Evolutionary conservation across 345 rosid species (phyloP), one percentile per base, ranked within the genome.

Genomic region (Theobroma cacao): DNA sequence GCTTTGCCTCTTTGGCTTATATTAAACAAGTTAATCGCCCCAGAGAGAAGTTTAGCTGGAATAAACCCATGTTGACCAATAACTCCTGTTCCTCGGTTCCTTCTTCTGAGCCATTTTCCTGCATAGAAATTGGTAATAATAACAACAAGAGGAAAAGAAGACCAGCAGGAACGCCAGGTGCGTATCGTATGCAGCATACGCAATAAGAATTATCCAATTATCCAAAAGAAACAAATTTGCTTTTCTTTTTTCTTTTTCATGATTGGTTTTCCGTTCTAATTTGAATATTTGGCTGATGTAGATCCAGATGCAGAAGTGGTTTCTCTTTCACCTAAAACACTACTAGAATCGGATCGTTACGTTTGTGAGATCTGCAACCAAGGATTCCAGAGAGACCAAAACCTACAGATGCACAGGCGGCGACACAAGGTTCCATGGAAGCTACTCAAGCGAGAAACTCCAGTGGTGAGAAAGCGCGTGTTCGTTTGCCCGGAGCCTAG

Each of bases 221-320:
- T 79, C 20, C 26, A 34, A 75, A 28, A n/a, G 1, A 20, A 55
- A 55, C n/a, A 15, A n/a, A n/a, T n/a, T n/a, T n/a, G 12, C 24
- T 52, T 45, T 18, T 9, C 60, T 33, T n/a, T 66, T 52, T 78
- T 69, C 12, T 3, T 8, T 24, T 53, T 30, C 47, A 24, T 28
- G 72, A 48, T 69, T 58, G 14, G 17, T 38, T 79, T 81, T 26
- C 31, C 5, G 12, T 28, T 59, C 9, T 28, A 12, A 33, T 28
- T 33, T 8, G 45, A 34, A 43, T 69, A 2, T 65, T 15, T 71
- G 22, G 61, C 55, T 34, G 6, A 55, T 77, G 79, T 69, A 95
- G 99, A 95, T 95, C 99, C 98, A 71, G 98, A 93, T 85, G 98
- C 98, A 18, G 98, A 91, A 68, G 98, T 95, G 76, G 90, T 95